Percentiles rank a stretch among this genome's conserved stretches.
Evolutionary conservation across 129 eudicot genomes (phyloP).

Genomic region (Lactuca sativa): DNA sequence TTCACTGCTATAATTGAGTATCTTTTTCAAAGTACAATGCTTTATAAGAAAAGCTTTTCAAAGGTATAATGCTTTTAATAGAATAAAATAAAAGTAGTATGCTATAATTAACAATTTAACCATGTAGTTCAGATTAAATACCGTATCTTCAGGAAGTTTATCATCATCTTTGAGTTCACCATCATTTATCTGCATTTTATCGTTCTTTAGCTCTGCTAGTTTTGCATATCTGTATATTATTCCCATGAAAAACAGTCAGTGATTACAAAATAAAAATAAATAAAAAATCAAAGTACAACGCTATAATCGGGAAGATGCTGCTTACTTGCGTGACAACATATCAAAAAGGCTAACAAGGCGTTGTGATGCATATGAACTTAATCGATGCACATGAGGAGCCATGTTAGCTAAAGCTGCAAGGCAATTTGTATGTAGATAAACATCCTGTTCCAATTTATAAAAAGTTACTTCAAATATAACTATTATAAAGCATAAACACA

Average conservation of each 20-base stretch:
- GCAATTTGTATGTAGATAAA: constrained; percentile 97
- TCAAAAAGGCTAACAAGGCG: constrained; percentile 89
- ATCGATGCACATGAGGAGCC: constrained; percentile 93
- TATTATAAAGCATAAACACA: neutral
- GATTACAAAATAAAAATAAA: constrained; percentile 11
- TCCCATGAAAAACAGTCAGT: constrained; percentile 7
- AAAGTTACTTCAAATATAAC: constrained; percentile 3
- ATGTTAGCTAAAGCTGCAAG: constrained; percentile 94
- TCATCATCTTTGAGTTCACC: constrained; percentile 66
- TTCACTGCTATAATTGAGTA: no score
- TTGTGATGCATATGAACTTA: constrained; percentile 93
- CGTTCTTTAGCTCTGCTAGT: constrained; percentile 77
- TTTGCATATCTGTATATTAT: constrained; percentile 69
- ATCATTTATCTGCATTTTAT: constrained; percentile 57
- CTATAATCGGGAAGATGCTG: constrained; percentile 19
- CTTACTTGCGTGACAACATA: constrained; percentile 94
- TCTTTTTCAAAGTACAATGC: no score
- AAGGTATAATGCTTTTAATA: no score
- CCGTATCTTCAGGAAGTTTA: constrained; percentile 72
- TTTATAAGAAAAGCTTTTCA: no score
- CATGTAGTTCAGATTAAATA: constrained; percentile 21
- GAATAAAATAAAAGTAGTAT: no score
- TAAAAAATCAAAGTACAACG: neutral
- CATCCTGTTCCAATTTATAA: constrained; percentile 61
- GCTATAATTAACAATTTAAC: no score